These are phyloP conservation scores for Colletotrichum sp. DNA, from an alignment of 2,329 filamentous ascomycete species.

Conservation along the genomic window DNA sequence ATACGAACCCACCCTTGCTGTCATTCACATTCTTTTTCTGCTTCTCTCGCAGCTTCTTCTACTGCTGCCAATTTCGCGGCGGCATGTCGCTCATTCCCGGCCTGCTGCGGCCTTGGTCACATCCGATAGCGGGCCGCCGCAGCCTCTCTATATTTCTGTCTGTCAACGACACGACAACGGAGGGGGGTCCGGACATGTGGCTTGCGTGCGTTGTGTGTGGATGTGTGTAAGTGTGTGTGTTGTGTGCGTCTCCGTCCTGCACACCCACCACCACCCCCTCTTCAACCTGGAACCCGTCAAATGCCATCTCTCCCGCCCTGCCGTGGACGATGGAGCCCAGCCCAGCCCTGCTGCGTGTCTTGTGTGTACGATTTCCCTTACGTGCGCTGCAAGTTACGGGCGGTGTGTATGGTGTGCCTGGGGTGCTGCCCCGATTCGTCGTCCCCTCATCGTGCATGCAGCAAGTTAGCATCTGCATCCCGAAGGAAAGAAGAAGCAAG, in stretches of 20 bases:
- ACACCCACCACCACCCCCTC: not conserved
- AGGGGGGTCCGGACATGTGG: not conserved
- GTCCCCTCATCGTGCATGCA: slow-evolving; percentile 9
- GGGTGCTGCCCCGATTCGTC: slow-evolving; percentile 7
- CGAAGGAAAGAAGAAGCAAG: not conserved
- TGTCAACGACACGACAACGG: not conserved
- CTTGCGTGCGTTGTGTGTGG: not conserved
- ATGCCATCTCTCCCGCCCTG: not conserved
- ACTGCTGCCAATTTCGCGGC: not conserved
- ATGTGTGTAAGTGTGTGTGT: not conserved
- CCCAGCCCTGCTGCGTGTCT: not conserved
- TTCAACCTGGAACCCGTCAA: not conserved
- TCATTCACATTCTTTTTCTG: not conserved
- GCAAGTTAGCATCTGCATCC: not conserved
- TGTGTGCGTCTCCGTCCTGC: not conserved
- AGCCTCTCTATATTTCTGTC: not conserved
- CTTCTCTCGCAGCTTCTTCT: not conserved
- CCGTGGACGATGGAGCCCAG: not conserved
- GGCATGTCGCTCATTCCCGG: not conserved
- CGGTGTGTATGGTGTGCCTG: not conserved
- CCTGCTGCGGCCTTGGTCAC: not conserved
- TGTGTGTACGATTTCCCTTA: slow-evolving; percentile 4
- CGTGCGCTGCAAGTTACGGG: slow-evolving; percentile 8
- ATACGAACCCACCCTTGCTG: not conserved
- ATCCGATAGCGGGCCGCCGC: slow-evolving; percentile 15